phyloP scores from a whole-genome alignment of 1,284 basidiomycete genomes.

The Trametes pubescens region DNA sequence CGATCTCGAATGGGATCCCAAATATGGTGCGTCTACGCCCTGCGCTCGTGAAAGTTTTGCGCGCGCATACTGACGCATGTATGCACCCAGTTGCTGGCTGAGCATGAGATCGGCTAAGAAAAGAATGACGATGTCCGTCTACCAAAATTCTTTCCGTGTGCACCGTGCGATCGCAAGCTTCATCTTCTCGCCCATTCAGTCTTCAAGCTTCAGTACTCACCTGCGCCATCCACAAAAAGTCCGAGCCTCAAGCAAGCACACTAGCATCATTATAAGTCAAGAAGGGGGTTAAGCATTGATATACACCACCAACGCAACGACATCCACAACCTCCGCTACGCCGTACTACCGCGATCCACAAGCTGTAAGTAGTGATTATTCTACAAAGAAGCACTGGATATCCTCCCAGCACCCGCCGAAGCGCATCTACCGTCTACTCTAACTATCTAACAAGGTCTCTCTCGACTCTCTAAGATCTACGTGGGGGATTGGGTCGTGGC shows the following conservation, averaged over 20 bases:
- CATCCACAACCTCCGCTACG: slow-evolving; percentile 3
- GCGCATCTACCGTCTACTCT: slow-evolving; percentile 25
- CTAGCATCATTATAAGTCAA: neutral
- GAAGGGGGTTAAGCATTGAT: slow-evolving; percentile 14
- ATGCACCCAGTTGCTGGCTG: slow-evolving; percentile 77
- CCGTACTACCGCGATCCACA: slow-evolving; percentile 5
- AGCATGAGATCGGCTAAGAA: slow-evolving; percentile 81
- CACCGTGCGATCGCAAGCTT: neutral
- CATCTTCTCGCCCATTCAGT: neutral
- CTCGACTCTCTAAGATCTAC: slow-evolving; percentile 31
- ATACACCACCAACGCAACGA: slow-evolving; percentile 17
- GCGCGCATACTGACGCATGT: slow-evolving; percentile 11
- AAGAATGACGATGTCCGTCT: neutral
- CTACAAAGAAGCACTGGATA: slow-evolving; percentile 25
- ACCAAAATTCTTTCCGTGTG: neutral
- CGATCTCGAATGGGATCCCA: slow-evolving; percentile 94
- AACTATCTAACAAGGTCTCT: slow-evolving; percentile 21
- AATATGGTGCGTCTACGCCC: slow-evolving; percentile 83
- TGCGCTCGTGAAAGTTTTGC: neutral
- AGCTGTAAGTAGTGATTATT: slow-evolving; percentile 29
- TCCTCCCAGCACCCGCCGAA: slow-evolving; percentile 22
- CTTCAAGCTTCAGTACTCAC: no score
- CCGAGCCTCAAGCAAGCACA: no score
- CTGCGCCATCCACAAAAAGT: no score
- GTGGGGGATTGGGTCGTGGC: slow-evolving; percentile 7